Conservation (phyloP, 352 stramenopile species). For the Plasmopara halstedii region DNA sequence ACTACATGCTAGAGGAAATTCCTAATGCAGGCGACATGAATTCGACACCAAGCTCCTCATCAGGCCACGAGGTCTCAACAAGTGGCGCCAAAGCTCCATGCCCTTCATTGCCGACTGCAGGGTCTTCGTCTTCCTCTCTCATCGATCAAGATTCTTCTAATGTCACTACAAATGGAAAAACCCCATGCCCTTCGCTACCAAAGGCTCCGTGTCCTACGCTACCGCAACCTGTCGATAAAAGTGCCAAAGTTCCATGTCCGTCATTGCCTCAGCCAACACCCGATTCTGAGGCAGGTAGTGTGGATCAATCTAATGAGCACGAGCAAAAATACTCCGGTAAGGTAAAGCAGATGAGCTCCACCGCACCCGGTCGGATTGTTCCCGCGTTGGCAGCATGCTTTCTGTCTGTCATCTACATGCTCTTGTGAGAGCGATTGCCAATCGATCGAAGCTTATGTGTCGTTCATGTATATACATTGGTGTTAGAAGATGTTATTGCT, state of each 20-base stretch:
- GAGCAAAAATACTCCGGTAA: conserved; percentile 19
- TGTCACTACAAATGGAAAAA: conserved; percentile 13
- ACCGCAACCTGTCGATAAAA: conserved; percentile 4
- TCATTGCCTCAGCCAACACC: conserved; percentile 20
- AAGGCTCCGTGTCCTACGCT: not conserved
- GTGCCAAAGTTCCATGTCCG: conserved; percentile 8
- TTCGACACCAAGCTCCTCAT: conserved; percentile 10
- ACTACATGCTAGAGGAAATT: conserved; percentile 2
- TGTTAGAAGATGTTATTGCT: no score
- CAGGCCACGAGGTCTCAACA: conserved; percentile 1
- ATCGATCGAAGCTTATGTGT: no score
- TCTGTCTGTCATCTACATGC: conserved; percentile 32
- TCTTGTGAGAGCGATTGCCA: conserved; percentile 10
- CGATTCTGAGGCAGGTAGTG: conserved; percentile 2
- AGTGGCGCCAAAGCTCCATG: conserved; percentile 14
- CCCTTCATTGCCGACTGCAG: conserved; percentile 9
- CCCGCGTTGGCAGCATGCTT: conserved; percentile 24
- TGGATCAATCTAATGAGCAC: conserved; percentile 11
- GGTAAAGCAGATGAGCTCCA: conserved; percentile 18
- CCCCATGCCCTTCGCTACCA: conserved; percentile 18
- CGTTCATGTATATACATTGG: no score
- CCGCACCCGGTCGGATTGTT: conserved; percentile 15
- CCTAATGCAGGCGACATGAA: conserved; percentile 13
- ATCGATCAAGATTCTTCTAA: conserved; percentile 13
- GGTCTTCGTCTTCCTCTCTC: conserved; percentile 18